Evolutionary conservation across 768 basidiomycete species (phyloP), one percentile per base, ranked within the genome.

Genomic region (Suillus subaureus): DNA sequence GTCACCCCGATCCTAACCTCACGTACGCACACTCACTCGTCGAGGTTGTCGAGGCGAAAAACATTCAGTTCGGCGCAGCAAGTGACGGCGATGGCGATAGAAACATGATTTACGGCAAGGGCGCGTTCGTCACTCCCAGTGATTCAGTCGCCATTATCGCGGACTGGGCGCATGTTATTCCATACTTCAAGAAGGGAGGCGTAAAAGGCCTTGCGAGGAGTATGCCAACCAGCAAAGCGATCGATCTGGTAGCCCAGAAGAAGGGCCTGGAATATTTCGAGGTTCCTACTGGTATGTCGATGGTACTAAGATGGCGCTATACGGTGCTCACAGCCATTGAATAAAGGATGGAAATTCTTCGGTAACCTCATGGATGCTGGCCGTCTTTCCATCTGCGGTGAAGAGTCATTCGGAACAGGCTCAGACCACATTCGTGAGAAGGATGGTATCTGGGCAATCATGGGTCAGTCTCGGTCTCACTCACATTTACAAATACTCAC

Each of bases 291-390:
- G 96, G 95, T 91, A 66, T 69, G 86, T 65, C 45, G 3, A 56
- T 39, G 39, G 64, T 58, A 0, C 47, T 13, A 7, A 16, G 21
- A 18, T 23, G 56, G 31, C 28, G 31, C 58, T 58, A 23, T n/a
- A 16, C 16, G 18, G 39, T 33, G 47, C 64, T 70, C 7, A 68
- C 54, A 3, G 21, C 63, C 42, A 39, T 16, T 52, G 49, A 60
- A 60, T 16, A 18, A 69, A 96, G 96, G 97, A 68, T 98, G 96
- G 96, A 99, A 99, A 80, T 99, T 99, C 87, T 99, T 99, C 75
- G 97, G 97, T 56, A 99, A 99, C 80, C 83, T 99, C 71, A 99
- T 99, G 97, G 97, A 99, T 76, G 97, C 97, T 23, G 97, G 96
- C 0, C 86, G 94, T 52, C 86, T 99, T 60, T 98, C 97, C 60